Base-by-base conservation (phyloP, 345 rosid species). In the Pistacia atlantica region DNA sequence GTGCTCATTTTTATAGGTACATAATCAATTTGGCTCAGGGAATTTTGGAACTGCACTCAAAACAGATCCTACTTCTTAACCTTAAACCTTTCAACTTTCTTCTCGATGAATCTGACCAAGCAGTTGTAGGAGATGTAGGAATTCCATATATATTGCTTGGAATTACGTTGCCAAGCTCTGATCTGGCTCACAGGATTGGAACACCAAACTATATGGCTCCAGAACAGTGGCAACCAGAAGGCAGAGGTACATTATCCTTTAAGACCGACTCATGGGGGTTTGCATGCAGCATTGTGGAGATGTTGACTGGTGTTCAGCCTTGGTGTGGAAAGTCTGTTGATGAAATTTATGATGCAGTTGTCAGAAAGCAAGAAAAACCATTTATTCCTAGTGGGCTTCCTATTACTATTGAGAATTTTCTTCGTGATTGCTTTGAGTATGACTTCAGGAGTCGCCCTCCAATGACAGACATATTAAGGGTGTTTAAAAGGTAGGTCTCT, bases 121-220 rank as follows among this genome's bases (percentile, higher is more conserved):
- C 89, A 31, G 75, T 92, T 82, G 58, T 96, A 1, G 98, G 97
- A 38, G 98, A 93, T 77, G 74, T 90, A 73, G 99, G 98, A 48
- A 85, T 92, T 80, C 95, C 98, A 72, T 87, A 81, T 82, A 82
- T 91, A 28, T 86, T 93, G 65, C 91, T 86, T 28, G 93, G 95
- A 82, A 84, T 92, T 82, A 89, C 92, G 65, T 78, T 84, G 77
- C 87, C 89, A 61, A 87, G 84, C 79, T 83, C 97, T 62, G 92
- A 89, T 86, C 82, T 90, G 88, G 78, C 85, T 69, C 81, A 65
- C 77, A 83, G 89, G 82, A 91, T 90, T 83, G 99, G 99, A 73
- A 90, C 93, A 49, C 97, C 98, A 13, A 96, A 89, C 84, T 93
- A 93, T 79, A 96, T 96, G 99, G 97, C 98, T 77, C 99, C 99